A percentile compares a stretch with the other conserved stretches of the same genome.
phyloP scores from a whole-genome alignment of 169 alveolate genomes.

The Plasmodium yoelii region DNA sequence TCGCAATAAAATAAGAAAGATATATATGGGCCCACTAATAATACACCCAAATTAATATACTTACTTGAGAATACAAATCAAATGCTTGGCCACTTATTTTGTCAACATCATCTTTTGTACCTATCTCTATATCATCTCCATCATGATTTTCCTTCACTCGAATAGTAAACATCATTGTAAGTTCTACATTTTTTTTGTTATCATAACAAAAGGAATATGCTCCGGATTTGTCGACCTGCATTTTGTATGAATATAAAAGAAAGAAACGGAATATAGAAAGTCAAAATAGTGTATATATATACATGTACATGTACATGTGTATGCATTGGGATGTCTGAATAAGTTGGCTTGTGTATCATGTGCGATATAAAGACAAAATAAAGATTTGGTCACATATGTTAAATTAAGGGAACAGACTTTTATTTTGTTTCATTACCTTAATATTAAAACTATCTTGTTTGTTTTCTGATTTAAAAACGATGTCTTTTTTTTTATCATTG shows the following conservation, averaged over 20 bases:
- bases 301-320: conserved; percentile 10
- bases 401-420: too few species aligned
- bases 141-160: conserved; percentile 49
- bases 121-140: conserved; percentile 12
- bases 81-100: conserved; percentile 32
- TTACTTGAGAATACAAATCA: conserved; percentile 50
- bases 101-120: conserved; percentile 71
- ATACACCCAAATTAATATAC: too few species aligned
- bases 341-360: too few species aligned
- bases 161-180: conserved; percentile 69
- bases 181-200: conserved; percentile 29
- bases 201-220: conserved; percentile 51
- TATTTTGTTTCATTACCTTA: conserved; percentile 29
- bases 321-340: background rate
- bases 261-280: background rate
- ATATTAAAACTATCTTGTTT: conserved; percentile 58
- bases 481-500: conserved; percentile 34
- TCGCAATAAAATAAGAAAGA: too few species aligned
- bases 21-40: too few species aligned
- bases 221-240: conserved; percentile 26
- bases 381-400: too few species aligned
- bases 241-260: conserved; percentile 18
- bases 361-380: too few species aligned
- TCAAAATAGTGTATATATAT: background rate
- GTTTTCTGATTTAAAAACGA: conserved; percentile 37